Base-by-base conservation (phyloP, 495 filamentous ascomycete species). In the Aspergillus taichungensis region DNA sequence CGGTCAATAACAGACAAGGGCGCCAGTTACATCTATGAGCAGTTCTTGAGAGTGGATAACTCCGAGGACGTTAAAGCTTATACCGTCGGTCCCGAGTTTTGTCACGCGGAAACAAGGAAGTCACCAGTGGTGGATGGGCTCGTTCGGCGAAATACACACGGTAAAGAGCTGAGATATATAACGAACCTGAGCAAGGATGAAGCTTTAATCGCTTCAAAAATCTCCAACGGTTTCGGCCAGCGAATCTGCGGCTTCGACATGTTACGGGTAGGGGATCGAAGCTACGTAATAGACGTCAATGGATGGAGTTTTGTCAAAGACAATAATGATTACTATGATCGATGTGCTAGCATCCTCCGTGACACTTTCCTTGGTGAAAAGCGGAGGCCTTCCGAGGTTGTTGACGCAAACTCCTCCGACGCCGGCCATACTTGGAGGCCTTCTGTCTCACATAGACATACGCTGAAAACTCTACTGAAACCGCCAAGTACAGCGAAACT, bases 231-330 rank as follows among this genome's bases (percentile, higher is more conserved):
- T 3, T 99, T 99, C 64, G 94, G 89, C 6, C 92, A 99, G 63
- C 70, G 86, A 33, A 89, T 99, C 10, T 99, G 92, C 60, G 92
- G 92, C 4, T 99, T 99, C 59, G 92, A 99, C 60, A 76, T 99
- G 55, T 76, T 99, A 42, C 82, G 92, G 12, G 85, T 87, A 3
- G 81, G 77, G 24, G 86, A 87, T 11, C 88, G 83, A 64, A 97
- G 91, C 62, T 97, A 87, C 65, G 92, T 99, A 10, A 97, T 99
- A 49, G 92, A 99, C 58, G 94, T 99, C 48, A 99, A 99, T 62
- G 92, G 92, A 12, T 99, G 92, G 92, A 96, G 91, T 56, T 99
- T 99, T 58, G 92, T 99, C 57, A 99, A 99, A 64, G 92, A 99
- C 64, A 99, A 99, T 57, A 88, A 95, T 37, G 88, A 94, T 37